These are phyloP conservation scores for Claviceps digitariae DNA, from an alignment of 2,329 filamentous ascomycete genomes.

Conservation along the genomic window DNA sequence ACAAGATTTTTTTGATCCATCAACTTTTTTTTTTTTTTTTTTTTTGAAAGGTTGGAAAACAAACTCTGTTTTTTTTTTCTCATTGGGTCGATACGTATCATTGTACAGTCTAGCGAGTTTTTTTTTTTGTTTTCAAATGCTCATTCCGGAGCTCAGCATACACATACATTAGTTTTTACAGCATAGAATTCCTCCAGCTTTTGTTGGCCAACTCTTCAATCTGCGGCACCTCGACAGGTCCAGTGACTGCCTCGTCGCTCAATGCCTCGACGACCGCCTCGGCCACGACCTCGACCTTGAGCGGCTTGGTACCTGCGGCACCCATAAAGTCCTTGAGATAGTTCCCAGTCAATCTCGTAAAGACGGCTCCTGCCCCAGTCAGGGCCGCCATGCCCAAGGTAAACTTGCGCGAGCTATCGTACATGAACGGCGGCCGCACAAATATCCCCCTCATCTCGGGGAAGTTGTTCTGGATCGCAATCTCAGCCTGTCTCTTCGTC, in stretches of 20 bases:
- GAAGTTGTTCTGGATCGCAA: conserved; percentile 57
- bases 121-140: background rate
- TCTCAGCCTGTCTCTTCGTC: conserved; percentile 86
- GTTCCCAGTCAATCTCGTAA: conserved; percentile 68
- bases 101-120: conserved; percentile 20
- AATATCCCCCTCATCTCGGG: conserved; percentile 69
- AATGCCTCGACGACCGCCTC: conserved; percentile 84
- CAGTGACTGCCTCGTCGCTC: conserved; percentile 56
- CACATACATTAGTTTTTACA: conserved; percentile 32
- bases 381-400: conserved; percentile 76
- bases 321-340: conserved; percentile 67
- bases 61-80: too few species aligned
- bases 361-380: conserved; percentile 57
- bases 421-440: conserved; percentile 76
- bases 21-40: background rate
- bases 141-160: background rate
- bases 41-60: too few species aligned
- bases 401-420: conserved; percentile 66
- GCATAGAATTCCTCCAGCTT: conserved; percentile 83
- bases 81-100: background rate
- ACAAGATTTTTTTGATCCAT: background rate
- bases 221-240: conserved; percentile 62
- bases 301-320: conserved; percentile 68
- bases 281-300: conserved; percentile 77
- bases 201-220: conserved; percentile 72